A percentile compares a stretch with the other conserved stretches of the same genome.
Evolutionary conservation across 2,329 filamentous ascomycete genomes (phyloP).

Genomic region (Teratosphaeria viscida): DNA sequence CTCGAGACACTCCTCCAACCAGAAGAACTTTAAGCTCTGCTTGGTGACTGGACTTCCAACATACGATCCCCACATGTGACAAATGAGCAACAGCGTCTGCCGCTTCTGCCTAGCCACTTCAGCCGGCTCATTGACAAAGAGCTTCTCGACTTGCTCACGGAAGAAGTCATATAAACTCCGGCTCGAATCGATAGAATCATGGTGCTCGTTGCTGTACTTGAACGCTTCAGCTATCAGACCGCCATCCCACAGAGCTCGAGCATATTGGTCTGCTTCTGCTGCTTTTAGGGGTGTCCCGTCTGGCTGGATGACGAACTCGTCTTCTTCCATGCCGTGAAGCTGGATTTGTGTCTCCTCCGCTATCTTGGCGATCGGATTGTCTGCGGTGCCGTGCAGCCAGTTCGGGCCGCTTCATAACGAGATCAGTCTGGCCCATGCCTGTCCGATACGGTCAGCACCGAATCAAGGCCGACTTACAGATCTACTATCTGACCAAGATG

Average conservation of each 20-base stretch:
- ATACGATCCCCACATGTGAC: constrained; percentile 61
- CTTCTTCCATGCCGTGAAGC: constrained; percentile 43
- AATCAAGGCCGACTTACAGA: constrained; percentile 35
- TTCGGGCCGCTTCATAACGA: constrained; percentile 51
- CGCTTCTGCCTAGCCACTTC: constrained; percentile 35
- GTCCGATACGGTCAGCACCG: not conserved
- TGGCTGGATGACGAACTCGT: constrained; percentile 48
- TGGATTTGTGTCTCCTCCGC: constrained; percentile 50
- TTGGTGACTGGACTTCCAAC: constrained; percentile 53
- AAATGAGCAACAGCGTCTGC: constrained; percentile 42
- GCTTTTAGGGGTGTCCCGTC: constrained; percentile 42
- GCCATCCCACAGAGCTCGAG: constrained; percentile 49
- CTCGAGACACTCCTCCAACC: constrained; percentile 68
- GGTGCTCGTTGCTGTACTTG: constrained; percentile 50
- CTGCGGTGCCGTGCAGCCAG: constrained; percentile 65
- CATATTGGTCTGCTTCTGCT: constrained; percentile 27
- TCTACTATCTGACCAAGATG: constrained; percentile 42
- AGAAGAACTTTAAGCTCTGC: constrained; percentile 67
- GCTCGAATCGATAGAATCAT: constrained; percentile 40
- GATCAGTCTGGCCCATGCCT: not conserved
- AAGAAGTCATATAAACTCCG: constrained; percentile 50
- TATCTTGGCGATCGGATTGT: constrained; percentile 60
- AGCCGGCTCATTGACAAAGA: constrained; percentile 27
- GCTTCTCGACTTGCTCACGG: constrained; percentile 35
- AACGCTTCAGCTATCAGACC: constrained; percentile 58